phyloP scores from a whole-genome alignment of 495 filamentous ascomycete genomes.

The Aspergillus homomorphus region DNA sequence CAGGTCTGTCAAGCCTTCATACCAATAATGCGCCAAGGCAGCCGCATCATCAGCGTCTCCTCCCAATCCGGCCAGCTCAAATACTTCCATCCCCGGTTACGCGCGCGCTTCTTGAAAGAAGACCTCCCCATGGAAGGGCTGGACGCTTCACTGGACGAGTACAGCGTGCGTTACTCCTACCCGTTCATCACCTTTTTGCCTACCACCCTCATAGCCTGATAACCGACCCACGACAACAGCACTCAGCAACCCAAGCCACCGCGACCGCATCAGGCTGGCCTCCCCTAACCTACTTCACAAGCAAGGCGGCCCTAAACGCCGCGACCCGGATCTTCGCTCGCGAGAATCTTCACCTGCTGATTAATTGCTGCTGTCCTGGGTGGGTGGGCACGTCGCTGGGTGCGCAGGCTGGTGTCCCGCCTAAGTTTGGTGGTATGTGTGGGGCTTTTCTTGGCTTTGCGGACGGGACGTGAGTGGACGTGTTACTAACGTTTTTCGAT shows the following conservation, averaged over 20 bases:
- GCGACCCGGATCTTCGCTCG: conserved; percentile 25
- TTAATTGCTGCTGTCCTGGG: conserved; percentile 37
- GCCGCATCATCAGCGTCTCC: conserved; percentile 34
- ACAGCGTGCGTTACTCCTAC: not conserved
- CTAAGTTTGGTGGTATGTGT: no score
- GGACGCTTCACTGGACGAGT: not conserved
- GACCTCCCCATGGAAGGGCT: not conserved
- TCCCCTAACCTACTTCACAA: conserved; percentile 24
- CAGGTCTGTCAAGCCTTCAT: conserved; percentile 6
- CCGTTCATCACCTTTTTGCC: not conserved
- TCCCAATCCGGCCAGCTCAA: conserved; percentile 18
- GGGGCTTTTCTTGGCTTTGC: no score
- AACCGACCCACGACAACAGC: not conserved
- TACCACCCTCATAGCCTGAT: not conserved
- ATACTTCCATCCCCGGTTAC: conserved; percentile 13
- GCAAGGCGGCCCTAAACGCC: conserved; percentile 31
- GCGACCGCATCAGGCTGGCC: conserved; percentile 16
- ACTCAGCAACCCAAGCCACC: no score
- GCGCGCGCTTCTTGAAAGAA: not conserved
- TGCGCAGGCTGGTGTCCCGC: no score
- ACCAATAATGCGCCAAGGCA: conserved; percentile 13
- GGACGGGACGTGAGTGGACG: no score
- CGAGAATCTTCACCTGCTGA: conserved; percentile 19
- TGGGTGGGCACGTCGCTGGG: conserved; percentile 30
- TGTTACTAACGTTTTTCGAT: no score